Evolutionary conservation across 805 yeast species (phyloP), one percentile per base, ranked within the genome.

Genomic region (Pichia cephalocereana): DNA sequence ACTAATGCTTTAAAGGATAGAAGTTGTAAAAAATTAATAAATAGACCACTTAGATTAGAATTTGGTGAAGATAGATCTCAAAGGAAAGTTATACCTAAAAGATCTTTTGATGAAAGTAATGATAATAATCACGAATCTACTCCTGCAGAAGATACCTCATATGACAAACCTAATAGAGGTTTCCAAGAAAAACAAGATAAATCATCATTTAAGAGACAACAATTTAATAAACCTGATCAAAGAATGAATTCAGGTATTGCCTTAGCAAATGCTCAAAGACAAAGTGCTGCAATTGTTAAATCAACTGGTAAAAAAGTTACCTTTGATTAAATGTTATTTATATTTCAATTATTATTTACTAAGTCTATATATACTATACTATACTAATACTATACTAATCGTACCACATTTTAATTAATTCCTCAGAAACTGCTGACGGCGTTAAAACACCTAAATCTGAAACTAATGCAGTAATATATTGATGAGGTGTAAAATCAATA

Each of bases 361-460:
- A 19, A 19, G 2, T 23, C 6, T 23, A 23, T 23, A 23, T 23
- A 23, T 23, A 23, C 26, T 23, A 23, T 23, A 23, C n/a, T n/a
- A n/a, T n/a, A n/a, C n/a, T n/a, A n/a, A n/a, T 23, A 23, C 31
- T 19, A 14, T 41, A 26, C 64, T 64, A 90, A 66, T 90, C 97
- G 60, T 89, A 90, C 97, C 97, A 93, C 80, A 93, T 88, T 68
- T 93, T 93, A 64, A 93, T 93, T 66, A 93, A 76, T 68, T 93
- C 99, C 65, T 93, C 99, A n/a, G 96, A 84, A 19, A 93, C 99
- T 0, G 98, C 98, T 51, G 96, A 84, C 12, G 99, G 96, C 8
- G 99, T 93, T 56, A 93, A 74, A 1, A 93, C 97, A 17, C 99
- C 99, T 54, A 93, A 72, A 64, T 93, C 99, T 4, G 99, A 91